A percentile compares a stretch with the other conserved stretches of the same genome.
These are phyloP conservation scores for Teunomyces lycoperdinae DNA, from an alignment of 805 yeast genomes.

Conservation along the genomic window DNA sequence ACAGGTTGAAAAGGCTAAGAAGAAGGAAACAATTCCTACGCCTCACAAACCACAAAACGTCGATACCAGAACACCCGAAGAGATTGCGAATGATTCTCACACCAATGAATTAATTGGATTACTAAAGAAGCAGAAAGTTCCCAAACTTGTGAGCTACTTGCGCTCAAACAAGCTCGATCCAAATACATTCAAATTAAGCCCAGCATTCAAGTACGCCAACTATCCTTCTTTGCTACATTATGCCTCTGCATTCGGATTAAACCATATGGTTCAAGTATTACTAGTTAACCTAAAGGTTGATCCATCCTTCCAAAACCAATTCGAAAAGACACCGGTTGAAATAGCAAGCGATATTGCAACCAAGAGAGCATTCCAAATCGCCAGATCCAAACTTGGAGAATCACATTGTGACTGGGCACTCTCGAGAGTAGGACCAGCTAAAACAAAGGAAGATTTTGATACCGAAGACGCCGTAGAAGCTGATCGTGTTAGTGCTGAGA, in stretches of 20 bases:
- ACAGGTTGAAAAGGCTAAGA: slow-evolving; percentile 26
- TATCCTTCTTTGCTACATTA: slow-evolving; percentile 78
- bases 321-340: slow-evolving; percentile 70
- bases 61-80: slow-evolving; percentile 25
- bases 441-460: slow-evolving; percentile 58
- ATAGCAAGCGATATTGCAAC: slow-evolving; percentile 48
- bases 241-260: slow-evolving; percentile 66
- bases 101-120: slow-evolving; percentile 57
- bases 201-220: slow-evolving; percentile 47
- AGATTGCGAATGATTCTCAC: slow-evolving; percentile 41
- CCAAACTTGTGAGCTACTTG: slow-evolving; percentile 63
- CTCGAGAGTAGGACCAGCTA: slow-evolving; percentile 61
- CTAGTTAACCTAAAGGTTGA: slow-evolving; percentile 66
- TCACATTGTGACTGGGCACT: slow-evolving; percentile 62
- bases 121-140: slow-evolving; percentile 73
- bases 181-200: slow-evolving; percentile 51
- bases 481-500: slow-evolving; percentile 35
- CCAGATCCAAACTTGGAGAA: slow-evolving; percentile 70
- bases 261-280: slow-evolving; percentile 64
- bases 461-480: slow-evolving; percentile 33
- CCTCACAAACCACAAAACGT: slow-evolving; percentile 4
- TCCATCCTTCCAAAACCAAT: slow-evolving; percentile 53
- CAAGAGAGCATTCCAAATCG: slow-evolving; percentile 60
- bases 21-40: slow-evolving; percentile 7
- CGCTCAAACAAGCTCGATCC: slow-evolving; percentile 53